A percentile compares a stretch with the other conserved stretches of the same genome.
Evolutionary conservation across 768 basidiomycete species (phyloP).

Genomic region (Krasilnikovozyma curviuscula): DNA sequence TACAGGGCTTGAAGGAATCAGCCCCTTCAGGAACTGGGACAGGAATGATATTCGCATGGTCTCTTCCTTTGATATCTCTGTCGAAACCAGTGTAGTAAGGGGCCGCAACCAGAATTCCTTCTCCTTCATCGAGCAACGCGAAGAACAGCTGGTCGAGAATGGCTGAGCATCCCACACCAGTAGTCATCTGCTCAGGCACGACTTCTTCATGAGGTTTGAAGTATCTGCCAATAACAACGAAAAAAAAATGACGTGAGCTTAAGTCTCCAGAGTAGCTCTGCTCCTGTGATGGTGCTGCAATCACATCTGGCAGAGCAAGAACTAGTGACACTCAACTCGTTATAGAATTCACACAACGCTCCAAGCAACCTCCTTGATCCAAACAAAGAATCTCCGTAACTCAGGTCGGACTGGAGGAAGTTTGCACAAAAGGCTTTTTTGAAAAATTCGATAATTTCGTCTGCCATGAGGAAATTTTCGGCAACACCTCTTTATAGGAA

Average conservation of each 20-base stretch:
- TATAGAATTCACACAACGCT: slow-evolving; percentile 19
- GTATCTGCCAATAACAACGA: slow-evolving; percentile 19
- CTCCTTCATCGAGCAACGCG: slow-evolving; percentile 22
- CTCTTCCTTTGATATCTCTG: slow-evolving; percentile 17
- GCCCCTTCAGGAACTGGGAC: too few relatives aligned
- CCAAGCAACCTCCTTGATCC: slow-evolving; percentile 20
- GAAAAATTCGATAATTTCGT: slow-evolving; percentile 16
- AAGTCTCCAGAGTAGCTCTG: too few relatives aligned
- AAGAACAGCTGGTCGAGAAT: slow-evolving; percentile 23
- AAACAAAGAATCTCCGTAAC: slow-evolving; percentile 24
- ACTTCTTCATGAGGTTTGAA: slow-evolving; percentile 10
- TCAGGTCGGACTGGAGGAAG: slow-evolving; percentile 16
- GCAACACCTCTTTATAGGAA: not conserved
- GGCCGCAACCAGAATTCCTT: slow-evolving; percentile 20
- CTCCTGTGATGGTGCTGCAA: too few relatives aligned
- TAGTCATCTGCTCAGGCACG: slow-evolving; percentile 1
- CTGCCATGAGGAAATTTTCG: not conserved
- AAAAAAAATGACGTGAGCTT: slow-evolving; percentile 13
- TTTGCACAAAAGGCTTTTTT: slow-evolving; percentile 15
- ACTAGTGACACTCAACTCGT: slow-evolving; percentile 9
- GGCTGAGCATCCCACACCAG: slow-evolving; percentile 7
- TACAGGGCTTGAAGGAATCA: too few relatives aligned
- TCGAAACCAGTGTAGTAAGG: slow-evolving; percentile 18
- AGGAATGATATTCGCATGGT: too few relatives aligned
- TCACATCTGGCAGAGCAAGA: slow-evolving; percentile 11